Evolutionary conservation across 75 land plant genomes (phyloP), one percentile per base, ranked within the genome.

Genomic region (Picea glauca): DNA sequence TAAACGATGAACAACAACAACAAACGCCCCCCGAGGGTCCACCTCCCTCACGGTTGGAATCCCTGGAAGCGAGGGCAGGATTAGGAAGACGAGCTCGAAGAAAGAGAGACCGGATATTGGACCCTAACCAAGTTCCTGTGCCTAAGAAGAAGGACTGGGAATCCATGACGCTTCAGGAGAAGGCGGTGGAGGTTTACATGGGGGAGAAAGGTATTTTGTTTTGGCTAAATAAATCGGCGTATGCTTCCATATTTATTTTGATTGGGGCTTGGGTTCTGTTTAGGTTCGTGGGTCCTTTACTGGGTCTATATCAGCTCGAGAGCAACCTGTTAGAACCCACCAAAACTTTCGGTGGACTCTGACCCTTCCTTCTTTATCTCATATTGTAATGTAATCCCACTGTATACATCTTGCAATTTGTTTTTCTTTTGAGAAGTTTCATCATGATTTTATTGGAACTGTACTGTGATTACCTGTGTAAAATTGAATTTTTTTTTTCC

Each of bases 221-320:
- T 77, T 97, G 99, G 99, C 87, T 97, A 75, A 97, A 97, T 86
- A 97, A 97, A 87, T 84, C 93, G 60, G 99, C 99, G 15, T 97
- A 97, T 68, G 95, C 94, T 32, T 88, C 99, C 83, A 97, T 97
- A 64, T 97, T 87, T 77, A 74, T 87, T 17, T 60, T 93, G 74
- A 81, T 89, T 56, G 99, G 99, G n/a, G 93, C 87, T 20, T 97
- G 99, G 99, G 93, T 97, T 60, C 61, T 88, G 9, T 97, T 97
- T 76, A 84, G 99, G 35, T 97, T 97, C 68, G 93, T 97, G 5
- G 99, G 99, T 1, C 99, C 99, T 11, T 88, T 95, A 2, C 80
- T 97, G 1, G 90, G 90, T 18, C 87, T 91, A 46, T 97, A 97
- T 63, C 91, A 93, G 84, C 88, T 97, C 3, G 93, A 97, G 50